Base-by-base conservation (phyloP, 106 monocot genomes). In the Triglochin maritima region DNA sequence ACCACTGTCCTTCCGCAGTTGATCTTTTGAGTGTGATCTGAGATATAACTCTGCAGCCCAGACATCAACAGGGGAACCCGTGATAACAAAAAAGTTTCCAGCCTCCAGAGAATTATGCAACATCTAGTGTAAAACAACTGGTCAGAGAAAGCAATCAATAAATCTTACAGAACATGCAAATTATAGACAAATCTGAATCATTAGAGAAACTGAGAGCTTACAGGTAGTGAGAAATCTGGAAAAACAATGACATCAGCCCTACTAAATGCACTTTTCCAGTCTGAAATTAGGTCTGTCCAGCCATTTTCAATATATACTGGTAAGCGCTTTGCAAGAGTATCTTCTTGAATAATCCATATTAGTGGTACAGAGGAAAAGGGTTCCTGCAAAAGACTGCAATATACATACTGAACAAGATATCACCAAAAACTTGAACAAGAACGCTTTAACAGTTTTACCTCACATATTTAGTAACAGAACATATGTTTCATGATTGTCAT, bases 321-420 rank as follows among this genome's bases (percentile, higher is more conserved):
- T 57, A 98, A 77, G 43, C 80, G 85, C 72, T 82, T 80, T 59
- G 84, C 88, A 68, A 98, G 88, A 61, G 62, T 69, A 29, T 86
- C 92, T 74, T 98, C 98, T 46, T 88, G 83, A 81, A 98, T 81
- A 76, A 98, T 76, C 98, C 98, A 98, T 62, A 98, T 70, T 13
- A 98, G 62, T 67, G 98, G 98, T 57, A 88, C 59, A 72, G 69
- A 82, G 69, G 44, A 49, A 79, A 92, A 92, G 72, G 98, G 98
- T 56, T 91, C 86, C 66, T 80, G 78, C 84, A 86, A 78, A 62
- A 98, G 79, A 59, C 98, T 92, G 92, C 73, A 85, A 44, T 6
- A 63, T 57, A 17, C 53, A 13, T 29, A 70, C 1, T 5, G 49
- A 52, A 16, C 7, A 67, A 56, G 46, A 69, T 7, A 67, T 15